Evolutionary conservation across 2,329 filamentous ascomycete genomes (phyloP).

Genomic region (Simplicillium aogashimaense): DNA sequence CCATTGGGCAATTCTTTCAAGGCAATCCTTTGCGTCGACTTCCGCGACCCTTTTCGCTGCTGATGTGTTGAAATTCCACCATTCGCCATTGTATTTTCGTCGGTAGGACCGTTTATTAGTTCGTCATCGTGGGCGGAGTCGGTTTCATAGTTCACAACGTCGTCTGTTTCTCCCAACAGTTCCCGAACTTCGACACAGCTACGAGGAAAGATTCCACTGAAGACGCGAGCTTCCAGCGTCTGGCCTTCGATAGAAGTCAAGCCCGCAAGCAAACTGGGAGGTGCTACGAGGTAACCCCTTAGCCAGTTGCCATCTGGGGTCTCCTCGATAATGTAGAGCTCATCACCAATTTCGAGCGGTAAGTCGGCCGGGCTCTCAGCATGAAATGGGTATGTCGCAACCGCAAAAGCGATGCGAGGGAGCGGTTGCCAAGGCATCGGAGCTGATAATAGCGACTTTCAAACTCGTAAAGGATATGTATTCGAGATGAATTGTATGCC

Average conservation of each 20-base stretch:
- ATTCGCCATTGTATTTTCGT: constrained; percentile 15
- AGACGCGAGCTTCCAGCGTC: constrained; percentile 89
- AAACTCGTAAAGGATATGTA: too few species aligned
- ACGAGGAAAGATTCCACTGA: constrained; percentile 94
- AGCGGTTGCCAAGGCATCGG: constrained; percentile 94
- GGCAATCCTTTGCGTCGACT: constrained; percentile 12
- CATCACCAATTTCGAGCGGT: constrained; percentile 93
- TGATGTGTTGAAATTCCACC: too few species aligned
- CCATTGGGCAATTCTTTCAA: constrained; percentile 28
- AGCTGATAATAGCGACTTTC: constrained; percentile 2
- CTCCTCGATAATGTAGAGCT: constrained; percentile 97
- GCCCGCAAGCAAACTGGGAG: constrained; percentile 83
- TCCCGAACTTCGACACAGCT: constrained; percentile 94
- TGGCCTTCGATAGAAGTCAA: constrained; percentile 86
- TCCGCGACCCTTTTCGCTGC: too few species aligned
- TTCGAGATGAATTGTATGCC: too few species aligned
- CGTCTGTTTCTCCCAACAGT: constrained; percentile 67
- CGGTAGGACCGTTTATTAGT: constrained; percentile 13
- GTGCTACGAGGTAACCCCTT: constrained; percentile 88
- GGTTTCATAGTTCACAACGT: constrained; percentile 33
- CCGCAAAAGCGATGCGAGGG: constrained; percentile 93
- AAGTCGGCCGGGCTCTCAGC: constrained; percentile 82
- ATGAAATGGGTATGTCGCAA: constrained; percentile 89
- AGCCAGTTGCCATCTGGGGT: constrained; percentile 88
- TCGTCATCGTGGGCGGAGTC: constrained; percentile 20